Evolutionary conservation across 768 basidiomycete genomes (phyloP), one percentile per base, ranked within the genome.

Genomic region (Pisolithus tinctorius): DNA sequence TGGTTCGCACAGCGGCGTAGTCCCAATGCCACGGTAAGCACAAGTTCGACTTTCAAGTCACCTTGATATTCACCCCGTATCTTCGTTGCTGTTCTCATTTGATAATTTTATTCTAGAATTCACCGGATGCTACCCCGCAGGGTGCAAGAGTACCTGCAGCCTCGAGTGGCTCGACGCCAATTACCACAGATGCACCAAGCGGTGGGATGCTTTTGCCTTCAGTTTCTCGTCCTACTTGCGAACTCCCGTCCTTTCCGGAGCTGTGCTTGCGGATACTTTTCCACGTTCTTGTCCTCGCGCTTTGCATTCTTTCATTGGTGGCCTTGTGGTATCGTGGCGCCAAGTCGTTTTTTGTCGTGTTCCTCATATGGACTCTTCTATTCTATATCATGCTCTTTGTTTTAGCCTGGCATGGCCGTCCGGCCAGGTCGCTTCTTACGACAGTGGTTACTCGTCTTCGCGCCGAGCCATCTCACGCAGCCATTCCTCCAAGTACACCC

Each of bases 1-100:
- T 91, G 89, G 89, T 70, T 89, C 31, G 78, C 84, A 51, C 79
- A 84, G 47, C 75, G 89, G 48, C 78, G 87, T 51, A 88, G 83
- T 62, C 68, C 85, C 29, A 83, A 81, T 60, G 76, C 78, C 50
- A 80, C 85, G 70, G 88, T 89, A 63, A 62, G 83, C 71, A 52
- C 52, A 48, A 44, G 20, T 31, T 48, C 40, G 2, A 29, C 20
- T 45, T 55, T 56, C 52, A 60, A 50, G 49, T 54, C 45, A 49
- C 49, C 53, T 52, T 40, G 29, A 37, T 31, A 52, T 47, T 67
- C 53, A 65, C 56, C 51, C 51, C 55, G 23, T 16, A 47, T 49
- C 7, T 36, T 17, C 39, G 54, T 61, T 51, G 27, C 49, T 51
- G 34, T 45, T 36, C 20, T 26, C 47, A 51, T 44, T 37, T 38